A percentile compares a stretch with the other conserved stretches of the same genome.
Evolutionary conservation across 371 early-diverging fungal species (phyloP).

Genomic region (Rhizopus microsporus): DNA sequence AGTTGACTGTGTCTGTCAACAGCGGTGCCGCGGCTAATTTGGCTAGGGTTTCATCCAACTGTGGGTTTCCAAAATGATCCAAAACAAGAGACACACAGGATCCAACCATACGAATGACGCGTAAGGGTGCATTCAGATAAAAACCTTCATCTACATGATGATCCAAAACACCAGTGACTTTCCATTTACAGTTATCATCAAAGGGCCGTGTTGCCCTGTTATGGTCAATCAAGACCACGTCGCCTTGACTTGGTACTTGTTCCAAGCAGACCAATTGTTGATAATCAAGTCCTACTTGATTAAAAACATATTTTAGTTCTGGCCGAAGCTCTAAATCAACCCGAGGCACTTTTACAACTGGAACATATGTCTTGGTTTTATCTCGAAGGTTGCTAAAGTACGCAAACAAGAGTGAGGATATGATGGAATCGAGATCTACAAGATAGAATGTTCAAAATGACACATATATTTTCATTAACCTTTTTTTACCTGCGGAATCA

Average conservation of each 20-base stretch:
- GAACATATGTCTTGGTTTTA: constrained; percentile 36
- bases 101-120: constrained; percentile 62
- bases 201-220: constrained; percentile 59
- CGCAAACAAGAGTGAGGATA: constrained; percentile 60
- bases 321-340: constrained; percentile 67
- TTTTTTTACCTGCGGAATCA: constrained; percentile 66
- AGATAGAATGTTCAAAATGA: not conserved
- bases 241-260: constrained; percentile 14
- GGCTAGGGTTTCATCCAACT: constrained; percentile 21
- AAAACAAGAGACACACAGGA: constrained; percentile 65
- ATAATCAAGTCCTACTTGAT: constrained; percentile 20
- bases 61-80: constrained; percentile 27
- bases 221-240: constrained; percentile 61
- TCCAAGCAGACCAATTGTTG: constrained; percentile 34
- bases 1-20: constrained; percentile 69
- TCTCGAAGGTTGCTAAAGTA: constrained; percentile 37
- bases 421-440: constrained; percentile 71
- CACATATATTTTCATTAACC: not conserved
- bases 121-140: constrained; percentile 36
- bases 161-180: constrained; percentile 67
- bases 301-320: constrained; percentile 58
- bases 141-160: constrained; percentile 71
- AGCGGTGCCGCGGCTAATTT: constrained; percentile 63
- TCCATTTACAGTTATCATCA: constrained; percentile 5
- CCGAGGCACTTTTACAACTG: constrained; percentile 61